Evolutionary conservation across 441 rosid species (phyloP).

Genomic region (Syzygium malaccense): DNA sequence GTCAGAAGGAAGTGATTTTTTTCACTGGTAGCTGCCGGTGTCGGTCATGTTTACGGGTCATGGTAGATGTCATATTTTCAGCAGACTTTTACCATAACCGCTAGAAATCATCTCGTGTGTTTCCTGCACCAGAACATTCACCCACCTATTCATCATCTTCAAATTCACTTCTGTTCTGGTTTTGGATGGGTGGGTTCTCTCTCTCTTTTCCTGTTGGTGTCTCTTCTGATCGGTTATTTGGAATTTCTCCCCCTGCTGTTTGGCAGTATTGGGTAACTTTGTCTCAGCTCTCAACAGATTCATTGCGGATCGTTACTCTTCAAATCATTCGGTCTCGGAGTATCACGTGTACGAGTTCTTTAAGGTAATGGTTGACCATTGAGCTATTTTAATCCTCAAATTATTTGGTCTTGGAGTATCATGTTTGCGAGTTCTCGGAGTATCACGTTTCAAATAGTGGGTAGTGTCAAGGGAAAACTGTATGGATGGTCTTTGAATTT

Average conservation of each 20-base stretch:
- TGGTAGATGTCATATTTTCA: not conserved
- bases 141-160: not conserved
- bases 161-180: not conserved
- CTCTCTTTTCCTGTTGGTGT: not conserved
- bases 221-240: not conserved
- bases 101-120: not conserved
- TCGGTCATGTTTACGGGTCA: not conserved
- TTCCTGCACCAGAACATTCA: not conserved
- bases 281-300: slow-evolving; percentile 90
- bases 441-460: not conserved
- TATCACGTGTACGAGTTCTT: slow-evolving; percentile 95
- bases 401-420: slow-evolving; percentile 80
- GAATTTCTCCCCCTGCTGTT: slow-evolving; percentile 9
- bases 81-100: not conserved
- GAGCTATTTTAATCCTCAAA: slow-evolving; percentile 18
- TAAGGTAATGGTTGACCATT: slow-evolving; percentile 44
- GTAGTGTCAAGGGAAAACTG: not conserved
- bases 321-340: slow-evolving; percentile 74
- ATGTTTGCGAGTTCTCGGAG: slow-evolving; percentile 88
- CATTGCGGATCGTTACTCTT: slow-evolving; percentile 79
- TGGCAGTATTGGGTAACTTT: slow-evolving; percentile 87
- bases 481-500: not conserved
- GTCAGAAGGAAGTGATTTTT: not conserved
- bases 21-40: not conserved
- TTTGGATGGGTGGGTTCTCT: not conserved